phyloP scores from a whole-genome alignment of 139 green algal species.

The Tetradesmus obliquus region DNA sequence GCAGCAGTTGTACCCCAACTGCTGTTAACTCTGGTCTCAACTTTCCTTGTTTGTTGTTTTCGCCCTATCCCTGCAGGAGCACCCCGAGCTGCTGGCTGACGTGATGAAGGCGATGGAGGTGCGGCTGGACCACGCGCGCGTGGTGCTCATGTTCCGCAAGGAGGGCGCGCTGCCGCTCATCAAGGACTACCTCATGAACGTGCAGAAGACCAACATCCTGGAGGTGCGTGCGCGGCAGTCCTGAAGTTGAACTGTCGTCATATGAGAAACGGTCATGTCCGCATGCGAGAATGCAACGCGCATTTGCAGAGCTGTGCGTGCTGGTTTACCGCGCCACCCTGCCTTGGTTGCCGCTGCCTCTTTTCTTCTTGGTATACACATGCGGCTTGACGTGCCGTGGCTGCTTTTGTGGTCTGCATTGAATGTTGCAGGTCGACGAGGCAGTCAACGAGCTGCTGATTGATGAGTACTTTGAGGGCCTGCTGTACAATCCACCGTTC shows the following conservation, averaged over 20 bases:
- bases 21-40: too few species aligned
- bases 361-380: neutral
- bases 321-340: neutral
- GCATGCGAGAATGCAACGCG: neutral
- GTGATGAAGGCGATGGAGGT: constrained; percentile 92
- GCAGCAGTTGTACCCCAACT: too few species aligned
- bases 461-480: neutral
- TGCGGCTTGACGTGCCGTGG: neutral
- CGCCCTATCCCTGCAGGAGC: constrained; percentile 64
- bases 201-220: constrained; percentile 92
- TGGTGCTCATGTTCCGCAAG: constrained; percentile 94
- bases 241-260: neutral
- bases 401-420: too few species aligned
- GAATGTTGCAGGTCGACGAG: too few species aligned
- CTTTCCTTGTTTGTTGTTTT: neutral
- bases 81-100: constrained; percentile 97
- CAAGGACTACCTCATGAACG: constrained; percentile 95
- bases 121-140: constrained; percentile 93
- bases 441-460: neutral
- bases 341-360: neutral
- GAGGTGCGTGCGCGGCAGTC: constrained; percentile 62
- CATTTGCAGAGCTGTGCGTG: neutral
- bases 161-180: constrained; percentile 91
- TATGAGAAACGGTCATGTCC: neutral
- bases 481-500: neutral